These are phyloP conservation scores for Candida vaughaniae DNA, from an alignment of 805 yeast genomes.

Conservation along the genomic window DNA sequence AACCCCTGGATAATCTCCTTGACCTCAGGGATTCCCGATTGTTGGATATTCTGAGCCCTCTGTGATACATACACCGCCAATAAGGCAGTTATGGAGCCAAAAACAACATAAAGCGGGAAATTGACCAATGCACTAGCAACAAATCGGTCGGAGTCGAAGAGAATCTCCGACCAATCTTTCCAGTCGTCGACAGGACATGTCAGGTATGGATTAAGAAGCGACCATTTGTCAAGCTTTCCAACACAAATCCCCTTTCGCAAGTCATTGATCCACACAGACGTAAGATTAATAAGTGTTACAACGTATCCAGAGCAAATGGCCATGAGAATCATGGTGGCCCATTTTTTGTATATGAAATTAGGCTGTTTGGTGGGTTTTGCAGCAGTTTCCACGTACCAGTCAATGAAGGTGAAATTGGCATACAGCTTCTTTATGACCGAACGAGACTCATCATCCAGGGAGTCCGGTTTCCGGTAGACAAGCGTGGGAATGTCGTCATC, in stretches of 20 bases:
- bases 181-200: conserved; percentile 43
- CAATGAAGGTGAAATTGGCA: conserved; percentile 45
- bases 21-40: conserved; percentile 73
- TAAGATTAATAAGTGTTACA: conserved; percentile 49
- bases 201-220: conserved; percentile 41
- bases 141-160: conserved; percentile 20
- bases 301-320: conserved; percentile 49
- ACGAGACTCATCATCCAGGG: too few relatives aligned
- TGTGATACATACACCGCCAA: conserved; percentile 31
- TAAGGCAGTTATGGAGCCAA: conserved; percentile 24
- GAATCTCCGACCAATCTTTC: conserved; percentile 36
- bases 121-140: conserved; percentile 24
- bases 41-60: conserved; percentile 28
- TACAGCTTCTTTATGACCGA: too few relatives aligned
- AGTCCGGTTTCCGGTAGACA: too few relatives aligned
- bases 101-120: conserved; percentile 34
- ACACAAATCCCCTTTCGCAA: conserved; percentile 53
- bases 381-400: conserved; percentile 51
- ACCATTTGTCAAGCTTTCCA: conserved; percentile 36
- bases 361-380: conserved; percentile 11
- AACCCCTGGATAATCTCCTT: conserved; percentile 68
- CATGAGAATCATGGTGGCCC: conserved; percentile 47
- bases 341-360: conserved; percentile 30
- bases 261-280: conserved; percentile 51
- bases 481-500: conserved; percentile 9